phyloP scores from a whole-genome alignment of 2,329 filamentous ascomycete genomes.

The Pleurostoma richardsiae region DNA sequence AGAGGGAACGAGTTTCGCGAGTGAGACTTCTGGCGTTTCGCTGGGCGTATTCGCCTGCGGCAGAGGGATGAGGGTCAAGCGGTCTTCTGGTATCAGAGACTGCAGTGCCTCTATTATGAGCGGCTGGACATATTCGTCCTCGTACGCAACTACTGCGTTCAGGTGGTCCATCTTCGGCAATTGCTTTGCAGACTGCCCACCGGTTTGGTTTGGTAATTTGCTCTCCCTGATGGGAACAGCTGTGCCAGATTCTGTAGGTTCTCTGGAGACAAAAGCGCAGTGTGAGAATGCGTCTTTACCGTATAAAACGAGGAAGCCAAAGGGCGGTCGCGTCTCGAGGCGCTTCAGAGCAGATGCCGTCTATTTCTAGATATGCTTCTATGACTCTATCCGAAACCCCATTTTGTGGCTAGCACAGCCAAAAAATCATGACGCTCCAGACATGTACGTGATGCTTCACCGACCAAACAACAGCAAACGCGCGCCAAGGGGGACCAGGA shows the following conservation, averaged over 20 bases:
- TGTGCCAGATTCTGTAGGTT: conserved; percentile 1
- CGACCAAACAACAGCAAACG: background rate
- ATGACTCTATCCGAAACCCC: conserved; percentile 6
- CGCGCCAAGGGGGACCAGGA: conserved; percentile 5
- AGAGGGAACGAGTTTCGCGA: conserved; percentile 28
- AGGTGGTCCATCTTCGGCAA: conserved; percentile 31
- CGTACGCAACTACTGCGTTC: conserved; percentile 76
- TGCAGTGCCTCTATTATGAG: conserved; percentile 72
- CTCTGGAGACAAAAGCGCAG: conserved; percentile 11
- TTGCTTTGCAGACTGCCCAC: background rate
- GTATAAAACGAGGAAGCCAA: background rate
- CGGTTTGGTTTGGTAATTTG: conserved; percentile 11
- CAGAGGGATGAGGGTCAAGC: conserved; percentile 50
- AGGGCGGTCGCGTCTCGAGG: background rate
- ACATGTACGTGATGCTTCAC: conserved; percentile 1
- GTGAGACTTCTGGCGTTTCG: conserved; percentile 18
- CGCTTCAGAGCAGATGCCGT: conserved; percentile 14
- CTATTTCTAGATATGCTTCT: conserved; percentile 13
- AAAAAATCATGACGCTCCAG: conserved; percentile 2
- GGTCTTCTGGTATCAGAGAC: conserved; percentile 48
- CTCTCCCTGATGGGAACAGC: conserved; percentile 9
- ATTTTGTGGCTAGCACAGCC: background rate
- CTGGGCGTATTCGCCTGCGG: conserved; percentile 18
- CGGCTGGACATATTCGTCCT: conserved; percentile 84
- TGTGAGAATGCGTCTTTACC: conserved; percentile 28